Evolutionary conservation across 306 rosid genomes (phyloP).

Genomic region (Fragaria iinumae): DNA sequence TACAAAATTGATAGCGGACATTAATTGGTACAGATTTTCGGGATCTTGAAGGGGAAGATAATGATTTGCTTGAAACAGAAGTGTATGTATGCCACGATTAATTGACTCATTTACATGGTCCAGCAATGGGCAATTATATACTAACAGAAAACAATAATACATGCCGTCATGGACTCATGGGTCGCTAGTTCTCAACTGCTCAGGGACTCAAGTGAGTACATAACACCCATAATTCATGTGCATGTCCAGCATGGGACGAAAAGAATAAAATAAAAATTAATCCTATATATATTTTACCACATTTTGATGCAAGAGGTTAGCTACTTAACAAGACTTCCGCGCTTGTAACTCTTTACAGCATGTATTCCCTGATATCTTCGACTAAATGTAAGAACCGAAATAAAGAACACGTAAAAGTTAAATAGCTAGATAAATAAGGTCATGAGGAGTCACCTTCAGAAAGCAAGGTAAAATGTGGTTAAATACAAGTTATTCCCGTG

Average conservation of each 20-base stretch:
- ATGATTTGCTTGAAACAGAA: too few species aligned
- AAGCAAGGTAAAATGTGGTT: slow-evolving; percentile 23
- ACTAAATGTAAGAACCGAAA: background rate
- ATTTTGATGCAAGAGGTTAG: background rate
- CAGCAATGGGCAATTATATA: too few species aligned
- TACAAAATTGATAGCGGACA: background rate
- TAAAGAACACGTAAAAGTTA: background rate
- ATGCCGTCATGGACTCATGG: too few species aligned
- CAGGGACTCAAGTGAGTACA: too few species aligned
- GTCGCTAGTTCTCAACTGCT: too few species aligned
- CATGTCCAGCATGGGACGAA: too few species aligned
- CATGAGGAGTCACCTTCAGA: slow-evolving; percentile 11
- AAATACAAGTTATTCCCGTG: slow-evolving; percentile 38
- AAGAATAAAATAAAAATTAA: too few species aligned
- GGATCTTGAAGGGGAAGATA: background rate
- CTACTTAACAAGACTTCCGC: background rate
- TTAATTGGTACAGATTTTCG: background rate
- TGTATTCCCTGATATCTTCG: background rate
- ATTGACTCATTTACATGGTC: too few species aligned
- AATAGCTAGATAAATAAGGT: background rate
- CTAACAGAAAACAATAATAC: too few species aligned
- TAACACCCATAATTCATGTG: too few species aligned
- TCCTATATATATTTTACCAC: background rate
- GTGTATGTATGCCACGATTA: too few species aligned
- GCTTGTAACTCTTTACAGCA: background rate